Evolutionary conservation across 352 stramenopile species (phyloP).

Genomic region (Blastocystis hominis): DNA sequence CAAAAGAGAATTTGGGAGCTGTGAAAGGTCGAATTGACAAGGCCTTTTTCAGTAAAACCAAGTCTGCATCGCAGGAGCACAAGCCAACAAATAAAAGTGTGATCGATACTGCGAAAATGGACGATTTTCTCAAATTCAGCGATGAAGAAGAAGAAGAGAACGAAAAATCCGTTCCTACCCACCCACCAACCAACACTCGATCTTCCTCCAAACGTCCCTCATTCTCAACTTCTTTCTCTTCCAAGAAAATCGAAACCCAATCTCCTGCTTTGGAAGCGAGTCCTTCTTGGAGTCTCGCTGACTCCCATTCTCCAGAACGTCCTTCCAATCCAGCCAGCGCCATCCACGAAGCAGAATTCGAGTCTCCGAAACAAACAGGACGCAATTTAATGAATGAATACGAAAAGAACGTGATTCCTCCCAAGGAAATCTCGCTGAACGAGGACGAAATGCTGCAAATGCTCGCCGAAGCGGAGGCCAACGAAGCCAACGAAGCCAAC

Average conservation of each 20-base stretch:
- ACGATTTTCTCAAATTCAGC: conserved; percentile 32
- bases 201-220: not conserved
- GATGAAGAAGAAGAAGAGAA: not conserved
- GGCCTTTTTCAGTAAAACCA: conserved; percentile 14
- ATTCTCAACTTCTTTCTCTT: not conserved
- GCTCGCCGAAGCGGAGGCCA: not conserved
- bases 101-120: not conserved
- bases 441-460: conserved; percentile 22
- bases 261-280: not conserved
- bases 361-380: not conserved
- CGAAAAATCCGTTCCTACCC: not conserved
- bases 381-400: conserved; percentile 41
- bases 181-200: not conserved
- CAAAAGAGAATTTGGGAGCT: not conserved
- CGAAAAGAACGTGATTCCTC: not conserved
- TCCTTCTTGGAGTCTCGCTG: not conserved
- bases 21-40: conserved; percentile 12
- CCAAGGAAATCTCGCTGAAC: not conserved
- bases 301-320: not conserved
- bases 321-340: no score
- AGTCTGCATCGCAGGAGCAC: not conserved
- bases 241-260: not conserved
- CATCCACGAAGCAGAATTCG: not conserved
- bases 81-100: not conserved
- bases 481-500: not conserved